These are phyloP conservation scores for Fusarium virguliforme DNA, from an alignment of 2,329 filamentous ascomycete species.

Conservation along the genomic window DNA sequence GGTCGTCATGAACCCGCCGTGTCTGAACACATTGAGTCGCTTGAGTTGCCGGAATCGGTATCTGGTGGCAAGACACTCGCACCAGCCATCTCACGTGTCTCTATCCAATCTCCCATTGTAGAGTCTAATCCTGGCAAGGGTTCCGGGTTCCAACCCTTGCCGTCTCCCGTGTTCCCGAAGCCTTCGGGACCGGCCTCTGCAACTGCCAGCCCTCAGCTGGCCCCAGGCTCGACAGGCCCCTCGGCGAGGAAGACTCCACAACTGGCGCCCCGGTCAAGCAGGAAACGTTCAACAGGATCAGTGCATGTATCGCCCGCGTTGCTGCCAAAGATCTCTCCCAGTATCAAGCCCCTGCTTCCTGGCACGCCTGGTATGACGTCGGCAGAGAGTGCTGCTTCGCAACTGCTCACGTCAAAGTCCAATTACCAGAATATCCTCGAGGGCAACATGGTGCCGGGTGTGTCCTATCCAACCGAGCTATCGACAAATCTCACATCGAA, in stretches of 20 bases:
- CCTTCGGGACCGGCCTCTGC: constrained; percentile 66
- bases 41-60: constrained; percentile 81
- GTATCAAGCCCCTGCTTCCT: constrained; percentile 91
- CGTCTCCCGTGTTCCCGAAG: constrained; percentile 65
- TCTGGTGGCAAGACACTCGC: constrained; percentile 52
- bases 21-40: constrained; percentile 70
- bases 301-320: constrained; percentile 89
- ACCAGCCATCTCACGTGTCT: constrained; percentile 62
- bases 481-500: constrained; percentile 97
- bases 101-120: constrained; percentile 55
- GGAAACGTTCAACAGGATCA: constrained; percentile 82
- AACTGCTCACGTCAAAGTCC: constrained; percentile 91
- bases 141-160: constrained; percentile 65
- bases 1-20: constrained; percentile 60
- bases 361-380: constrained; percentile 66
- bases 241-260: constrained; percentile 70
- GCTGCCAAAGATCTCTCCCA: constrained; percentile 91
- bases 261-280: constrained; percentile 70
- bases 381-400: constrained; percentile 74
- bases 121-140: constrained; percentile 66
- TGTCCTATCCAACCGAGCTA: constrained; percentile 90
- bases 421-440: constrained; percentile 99
- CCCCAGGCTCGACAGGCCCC: constrained; percentile 64
- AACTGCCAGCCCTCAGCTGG: constrained; percentile 76
- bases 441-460: constrained; percentile 89